phyloP scores from a whole-genome alignment of 768 basidiomycete species.

The Trametes meyenii region DNA sequence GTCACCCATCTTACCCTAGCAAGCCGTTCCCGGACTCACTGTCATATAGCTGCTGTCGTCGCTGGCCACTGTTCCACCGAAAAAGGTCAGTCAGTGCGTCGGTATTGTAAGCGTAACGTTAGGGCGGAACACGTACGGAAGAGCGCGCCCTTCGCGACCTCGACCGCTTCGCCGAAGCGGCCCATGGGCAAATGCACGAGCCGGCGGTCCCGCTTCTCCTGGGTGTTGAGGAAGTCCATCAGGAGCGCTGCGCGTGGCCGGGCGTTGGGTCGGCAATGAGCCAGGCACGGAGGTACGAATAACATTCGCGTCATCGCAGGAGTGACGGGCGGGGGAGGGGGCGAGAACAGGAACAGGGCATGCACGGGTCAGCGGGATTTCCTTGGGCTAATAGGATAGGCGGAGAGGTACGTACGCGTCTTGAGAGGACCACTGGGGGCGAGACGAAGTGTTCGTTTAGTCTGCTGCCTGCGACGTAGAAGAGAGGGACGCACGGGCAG shows the following conservation, averaged over 20 bases:
- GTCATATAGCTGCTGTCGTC: conserved; percentile 97
- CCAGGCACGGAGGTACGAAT: too few species aligned
- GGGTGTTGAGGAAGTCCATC: conserved; percentile 97
- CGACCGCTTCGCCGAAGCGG: conserved; percentile 95
- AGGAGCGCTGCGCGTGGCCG: conserved; percentile 67
- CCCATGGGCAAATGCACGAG: conserved; percentile 95
- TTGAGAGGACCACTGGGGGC: conserved; percentile 82
- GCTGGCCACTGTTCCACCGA: conserved; percentile 69
- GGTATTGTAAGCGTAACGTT: too few species aligned
- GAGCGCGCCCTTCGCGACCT: conserved; percentile 89
- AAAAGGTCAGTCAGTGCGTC: too few species aligned
- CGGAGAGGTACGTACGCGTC: conserved; percentile 65
- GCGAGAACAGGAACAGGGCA: too few species aligned
- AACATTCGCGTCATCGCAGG: not conserved
- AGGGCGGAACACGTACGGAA: conserved; percentile 71
- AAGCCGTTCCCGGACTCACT: conserved; percentile 46
- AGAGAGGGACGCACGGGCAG: conserved; percentile 73
- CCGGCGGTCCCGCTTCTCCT: conserved; percentile 91
- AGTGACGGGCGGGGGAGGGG: not conserved
- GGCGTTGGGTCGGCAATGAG: too few species aligned
- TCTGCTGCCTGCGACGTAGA: not conserved
- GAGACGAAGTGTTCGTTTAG: conserved; percentile 3
- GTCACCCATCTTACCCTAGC: not conserved
- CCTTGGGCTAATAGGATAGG: not conserved
- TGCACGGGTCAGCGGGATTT: not conserved